Percentiles rank a stretch among this genome's conserved stretches.
These are phyloP conservation scores for Xylaria telfairii DNA, from an alignment of 495 filamentous ascomycete species.

Conservation along the genomic window DNA sequence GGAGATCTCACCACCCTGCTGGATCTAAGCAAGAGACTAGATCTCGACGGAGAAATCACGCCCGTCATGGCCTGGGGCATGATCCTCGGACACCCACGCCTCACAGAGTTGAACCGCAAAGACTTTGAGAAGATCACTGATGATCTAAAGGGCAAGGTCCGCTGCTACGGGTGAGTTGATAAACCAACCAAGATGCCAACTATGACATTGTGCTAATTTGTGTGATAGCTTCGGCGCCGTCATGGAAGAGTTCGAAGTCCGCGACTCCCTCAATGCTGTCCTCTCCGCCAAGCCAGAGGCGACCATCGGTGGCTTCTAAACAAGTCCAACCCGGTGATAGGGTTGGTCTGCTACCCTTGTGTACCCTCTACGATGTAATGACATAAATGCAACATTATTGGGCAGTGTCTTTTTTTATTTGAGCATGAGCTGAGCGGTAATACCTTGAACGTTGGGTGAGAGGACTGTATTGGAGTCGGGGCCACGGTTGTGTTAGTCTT, in stretches of 20 bases:
- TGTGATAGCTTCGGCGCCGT: conserved; percentile 76
- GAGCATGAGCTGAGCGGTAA: conserved; percentile 5
- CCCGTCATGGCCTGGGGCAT: conserved; percentile 93
- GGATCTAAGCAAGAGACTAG: conserved; percentile 80
- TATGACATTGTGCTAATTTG: conserved; percentile 28
- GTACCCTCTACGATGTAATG: conserved; percentile 24
- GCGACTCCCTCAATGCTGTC: conserved; percentile 79
- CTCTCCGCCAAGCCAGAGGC: conserved; percentile 68
- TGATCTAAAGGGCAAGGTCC: conserved; percentile 77
- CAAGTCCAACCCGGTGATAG: background rate
- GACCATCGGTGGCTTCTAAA: conserved; percentile 33
- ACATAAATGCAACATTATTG: conserved; percentile 15
- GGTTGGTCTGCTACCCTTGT: conserved; percentile 4
- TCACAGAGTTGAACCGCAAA: conserved; percentile 64
- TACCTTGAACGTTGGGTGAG: conserved; percentile 4
- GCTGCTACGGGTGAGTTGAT: conserved; percentile 89
- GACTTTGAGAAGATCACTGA: conserved; percentile 78
- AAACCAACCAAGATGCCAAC: background rate
- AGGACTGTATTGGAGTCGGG: conserved; percentile 1
- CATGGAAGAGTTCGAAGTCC: conserved; percentile 89
- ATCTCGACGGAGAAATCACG: conserved; percentile 93
- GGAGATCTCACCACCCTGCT: conserved; percentile 79
- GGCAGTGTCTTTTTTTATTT: conserved; percentile 12
- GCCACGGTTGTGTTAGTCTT: background rate
- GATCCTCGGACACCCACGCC: conserved; percentile 73